phyloP scores from a whole-genome alignment of 2,329 filamentous ascomycete species.

The Lithohypha guttulata region DNA sequence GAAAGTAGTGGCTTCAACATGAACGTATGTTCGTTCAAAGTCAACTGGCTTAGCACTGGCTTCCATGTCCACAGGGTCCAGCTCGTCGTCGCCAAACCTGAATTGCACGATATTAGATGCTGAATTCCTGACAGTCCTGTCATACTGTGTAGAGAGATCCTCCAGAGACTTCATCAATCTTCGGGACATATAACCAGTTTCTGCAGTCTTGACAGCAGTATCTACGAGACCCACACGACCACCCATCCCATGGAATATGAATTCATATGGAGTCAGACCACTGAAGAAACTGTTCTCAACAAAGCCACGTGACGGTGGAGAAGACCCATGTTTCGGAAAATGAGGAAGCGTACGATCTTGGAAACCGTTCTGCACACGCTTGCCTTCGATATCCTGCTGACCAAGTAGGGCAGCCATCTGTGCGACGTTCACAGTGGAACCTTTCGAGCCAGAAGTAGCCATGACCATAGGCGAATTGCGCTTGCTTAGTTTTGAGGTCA shows the following conservation, averaged over 20 bases:
- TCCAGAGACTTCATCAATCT: slow-evolving; percentile 96
- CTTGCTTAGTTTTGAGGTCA: slow-evolving; percentile 77
- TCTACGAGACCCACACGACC: slow-evolving; percentile 97
- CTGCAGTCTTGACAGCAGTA: slow-evolving; percentile 96
- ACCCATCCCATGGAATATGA: slow-evolving; percentile 96
- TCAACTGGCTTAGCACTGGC: slow-evolving; percentile 84
- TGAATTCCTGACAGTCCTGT: slow-evolving; percentile 88
- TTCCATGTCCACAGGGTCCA: slow-evolving; percentile 97
- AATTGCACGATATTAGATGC: slow-evolving; percentile 86
- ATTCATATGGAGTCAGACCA: slow-evolving; percentile 79
- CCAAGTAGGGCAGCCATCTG: slow-evolving; percentile 98
- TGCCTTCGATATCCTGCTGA: slow-evolving; percentile 91
- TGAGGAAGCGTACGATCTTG: slow-evolving; percentile 91
- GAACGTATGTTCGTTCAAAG: slow-evolving; percentile 82
- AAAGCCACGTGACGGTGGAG: slow-evolving; percentile 93
- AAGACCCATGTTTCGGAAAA: slow-evolving; percentile 83
- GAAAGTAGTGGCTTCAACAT: slow-evolving; percentile 65
- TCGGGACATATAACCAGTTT: slow-evolving; percentile 98
- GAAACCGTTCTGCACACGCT: slow-evolving; percentile 90
- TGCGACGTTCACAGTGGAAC: slow-evolving; percentile 93
- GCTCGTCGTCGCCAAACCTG: slow-evolving; percentile 88
- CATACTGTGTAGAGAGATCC: slow-evolving; percentile 86
- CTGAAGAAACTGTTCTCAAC: slow-evolving; percentile 96
- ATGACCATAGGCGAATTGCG: slow-evolving; percentile 92
- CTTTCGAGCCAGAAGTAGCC: slow-evolving; percentile 95